A percentile compares a stretch with the other conserved stretches of the same genome.
phyloP scores from a whole-genome alignment of 805 yeast genomes.

The Starmerella ratchasimensis region DNA sequence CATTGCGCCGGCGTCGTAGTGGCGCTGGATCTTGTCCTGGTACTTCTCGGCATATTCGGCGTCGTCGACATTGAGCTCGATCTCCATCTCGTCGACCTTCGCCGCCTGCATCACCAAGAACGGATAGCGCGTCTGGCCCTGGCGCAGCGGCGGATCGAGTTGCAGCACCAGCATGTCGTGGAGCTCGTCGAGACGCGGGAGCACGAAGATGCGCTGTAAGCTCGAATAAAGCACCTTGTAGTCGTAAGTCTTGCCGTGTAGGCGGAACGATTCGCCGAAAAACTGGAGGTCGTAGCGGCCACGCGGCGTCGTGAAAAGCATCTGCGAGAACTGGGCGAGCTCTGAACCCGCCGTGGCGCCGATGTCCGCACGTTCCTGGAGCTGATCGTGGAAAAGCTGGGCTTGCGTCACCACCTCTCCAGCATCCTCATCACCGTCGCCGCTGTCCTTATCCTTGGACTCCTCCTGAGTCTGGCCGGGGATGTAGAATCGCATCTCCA shows the following conservation, averaged over 20 bases:
- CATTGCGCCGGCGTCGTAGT: constrained; percentile 73
- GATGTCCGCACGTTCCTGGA: constrained; percentile 85
- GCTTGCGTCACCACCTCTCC: constrained; percentile 62
- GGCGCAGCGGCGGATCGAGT: constrained; percentile 93
- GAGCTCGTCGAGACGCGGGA: constrained; percentile 88
- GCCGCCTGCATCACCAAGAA: constrained; percentile 81
- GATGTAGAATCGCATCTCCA: constrained; percentile 82
- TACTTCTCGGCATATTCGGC: constrained; percentile 66
- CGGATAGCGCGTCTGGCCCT: constrained; percentile 95
- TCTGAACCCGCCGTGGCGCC: constrained; percentile 93
- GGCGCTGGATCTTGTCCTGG: constrained; percentile 48
- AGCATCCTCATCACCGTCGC: constrained; percentile 26
- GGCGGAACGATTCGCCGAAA: constrained; percentile 72
- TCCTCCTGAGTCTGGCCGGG: constrained; percentile 63
- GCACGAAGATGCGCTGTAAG: constrained; percentile 75
- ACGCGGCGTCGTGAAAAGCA: constrained; percentile 89
- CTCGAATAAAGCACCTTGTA: constrained; percentile 85
- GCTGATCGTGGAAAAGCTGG: constrained; percentile 71
- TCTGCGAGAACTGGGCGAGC: constrained; percentile 81
- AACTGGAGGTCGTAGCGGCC: constrained; percentile 96
- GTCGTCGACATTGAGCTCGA: constrained; percentile 73
- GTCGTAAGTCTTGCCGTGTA: constrained; percentile 95
- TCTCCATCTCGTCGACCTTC: constrained; percentile 80
- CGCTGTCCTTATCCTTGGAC: background rate
- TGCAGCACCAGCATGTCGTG: constrained; percentile 81